phyloP scores from a whole-genome alignment of 768 basidiomycete species.

The Pholiota molesta region DNA sequence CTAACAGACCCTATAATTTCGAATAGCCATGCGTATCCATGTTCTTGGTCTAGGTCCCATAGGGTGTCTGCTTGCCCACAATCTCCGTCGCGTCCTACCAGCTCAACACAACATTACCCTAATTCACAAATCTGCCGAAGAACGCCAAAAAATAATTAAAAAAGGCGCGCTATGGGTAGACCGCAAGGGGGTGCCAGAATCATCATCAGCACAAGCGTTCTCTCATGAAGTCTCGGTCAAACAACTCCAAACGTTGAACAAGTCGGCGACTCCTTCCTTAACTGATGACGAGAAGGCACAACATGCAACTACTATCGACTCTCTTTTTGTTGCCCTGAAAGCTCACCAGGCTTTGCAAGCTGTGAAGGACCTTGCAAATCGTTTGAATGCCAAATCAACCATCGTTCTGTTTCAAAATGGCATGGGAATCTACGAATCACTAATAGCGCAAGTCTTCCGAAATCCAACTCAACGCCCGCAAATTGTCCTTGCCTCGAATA shows the following conservation, averaged over 20 bases:
- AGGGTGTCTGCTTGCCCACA: constrained; percentile 79
- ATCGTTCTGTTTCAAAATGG: constrained; percentile 95
- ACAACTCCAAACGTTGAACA: not conserved
- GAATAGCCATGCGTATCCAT: constrained; percentile 66
- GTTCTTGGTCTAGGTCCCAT: constrained; percentile 82
- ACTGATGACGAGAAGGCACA: constrained; percentile 3
- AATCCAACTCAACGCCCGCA: constrained; percentile 77
- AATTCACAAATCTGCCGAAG: constrained; percentile 61
- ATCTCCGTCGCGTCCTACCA: constrained; percentile 68
- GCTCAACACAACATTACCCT: constrained; percentile 60
- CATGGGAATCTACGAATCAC: constrained; percentile 87
- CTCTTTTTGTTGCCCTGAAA: constrained; percentile 84
- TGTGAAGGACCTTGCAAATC: constrained; percentile 58
- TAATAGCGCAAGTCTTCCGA: constrained; percentile 68
- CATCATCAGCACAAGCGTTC: constrained; percentile 48
- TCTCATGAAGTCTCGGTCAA: constrained; percentile 49
- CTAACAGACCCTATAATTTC: not conserved
- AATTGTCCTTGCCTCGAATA: constrained; percentile 83
- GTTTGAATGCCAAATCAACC: constrained; percentile 69
- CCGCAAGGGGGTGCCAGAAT: constrained; percentile 44
- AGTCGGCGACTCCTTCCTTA: not conserved
- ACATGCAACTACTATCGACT: constrained; percentile 53
- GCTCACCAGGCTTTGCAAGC: constrained; percentile 65
- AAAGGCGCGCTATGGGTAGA: constrained; percentile 51
- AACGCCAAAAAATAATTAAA: constrained; percentile 32